These are phyloP conservation scores for Paecilomyces variotii DNA, from an alignment of 2,329 filamentous ascomycete species.

Conservation along the genomic window DNA sequence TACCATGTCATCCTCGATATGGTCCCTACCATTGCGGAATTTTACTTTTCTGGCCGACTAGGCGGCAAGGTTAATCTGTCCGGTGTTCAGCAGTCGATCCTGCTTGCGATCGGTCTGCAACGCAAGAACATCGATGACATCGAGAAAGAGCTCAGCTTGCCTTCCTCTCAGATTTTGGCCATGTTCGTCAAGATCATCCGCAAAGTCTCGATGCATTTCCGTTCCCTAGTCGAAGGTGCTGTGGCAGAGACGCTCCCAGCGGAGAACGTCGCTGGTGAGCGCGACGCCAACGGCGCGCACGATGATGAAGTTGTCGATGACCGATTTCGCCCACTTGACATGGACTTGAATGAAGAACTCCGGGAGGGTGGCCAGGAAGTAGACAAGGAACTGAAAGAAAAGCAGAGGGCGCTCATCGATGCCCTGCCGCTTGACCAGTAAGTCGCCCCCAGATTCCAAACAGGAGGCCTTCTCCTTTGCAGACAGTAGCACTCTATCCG, in stretches of 20 bases:
- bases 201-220: slow-evolving; percentile 76
- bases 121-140: slow-evolving; percentile 76
- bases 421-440: slow-evolving; percentile 81
- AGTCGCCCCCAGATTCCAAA: slow-evolving; percentile 26
- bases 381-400: slow-evolving; percentile 60
- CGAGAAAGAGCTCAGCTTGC: slow-evolving; percentile 68
- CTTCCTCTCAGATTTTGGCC: slow-evolving; percentile 72
- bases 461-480: background rate
- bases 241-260: slow-evolving; percentile 59
- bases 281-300: slow-evolving; percentile 51
- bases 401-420: slow-evolving; percentile 83
- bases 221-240: slow-evolving; percentile 63
- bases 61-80: slow-evolving; percentile 60
- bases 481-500: background rate
- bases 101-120: slow-evolving; percentile 86
- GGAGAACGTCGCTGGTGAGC: slow-evolving; percentile 31
- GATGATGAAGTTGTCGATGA: slow-evolving; percentile 60
- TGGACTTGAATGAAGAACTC: slow-evolving; percentile 70
- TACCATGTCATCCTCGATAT: slow-evolving; percentile 96
- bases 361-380: slow-evolving; percentile 75
- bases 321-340: slow-evolving; percentile 63
- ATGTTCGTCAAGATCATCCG: slow-evolving; percentile 97
- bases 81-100: slow-evolving; percentile 76
- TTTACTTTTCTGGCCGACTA: slow-evolving; percentile 79
- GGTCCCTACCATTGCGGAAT: slow-evolving; percentile 68